phyloP scores from a whole-genome alignment of 768 basidiomycete genomes.

The Trametes coccinea region DNA sequence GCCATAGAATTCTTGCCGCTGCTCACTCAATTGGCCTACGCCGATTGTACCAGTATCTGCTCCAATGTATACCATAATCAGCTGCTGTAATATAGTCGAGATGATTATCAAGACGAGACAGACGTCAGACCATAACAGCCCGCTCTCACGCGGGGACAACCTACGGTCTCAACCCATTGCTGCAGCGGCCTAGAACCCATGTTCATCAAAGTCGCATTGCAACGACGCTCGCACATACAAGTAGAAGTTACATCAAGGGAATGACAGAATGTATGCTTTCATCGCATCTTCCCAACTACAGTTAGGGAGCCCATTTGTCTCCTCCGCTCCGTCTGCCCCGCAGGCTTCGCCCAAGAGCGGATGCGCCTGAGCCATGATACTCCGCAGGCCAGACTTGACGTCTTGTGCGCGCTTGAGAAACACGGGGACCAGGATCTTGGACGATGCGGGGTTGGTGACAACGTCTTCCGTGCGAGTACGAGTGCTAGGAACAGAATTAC shows the following conservation, averaged over 20 bases:
- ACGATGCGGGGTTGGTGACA: background rate
- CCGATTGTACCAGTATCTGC: constrained; percentile 11
- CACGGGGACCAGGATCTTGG: constrained; percentile 15
- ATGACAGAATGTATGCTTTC: constrained; percentile 62
- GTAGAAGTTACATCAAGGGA: constrained; percentile 45
- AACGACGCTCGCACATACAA: background rate
- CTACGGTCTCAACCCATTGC: too few species aligned
- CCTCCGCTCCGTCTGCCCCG: constrained; percentile 35
- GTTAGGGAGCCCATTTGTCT: constrained; percentile 40
- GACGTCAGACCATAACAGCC: too few species aligned
- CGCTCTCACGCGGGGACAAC: too few species aligned
- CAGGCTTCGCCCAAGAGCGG: constrained; percentile 42
- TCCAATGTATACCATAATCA: background rate
- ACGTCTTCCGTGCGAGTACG: background rate
- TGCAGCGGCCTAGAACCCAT: too few species aligned
- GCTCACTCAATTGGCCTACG: constrained; percentile 8
- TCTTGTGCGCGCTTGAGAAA: constrained; percentile 25
- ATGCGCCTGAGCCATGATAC: constrained; percentile 37
- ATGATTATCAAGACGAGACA: too few species aligned
- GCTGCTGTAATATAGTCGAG: too few species aligned
- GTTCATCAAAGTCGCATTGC: too few species aligned
- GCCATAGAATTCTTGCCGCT: background rate
- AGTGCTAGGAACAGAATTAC: background rate
- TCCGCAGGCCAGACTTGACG: constrained; percentile 28
- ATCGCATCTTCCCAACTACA: constrained; percentile 66